Conservation (phyloP, 1,139 yeast species). For the Pichia sp. region DNA sequence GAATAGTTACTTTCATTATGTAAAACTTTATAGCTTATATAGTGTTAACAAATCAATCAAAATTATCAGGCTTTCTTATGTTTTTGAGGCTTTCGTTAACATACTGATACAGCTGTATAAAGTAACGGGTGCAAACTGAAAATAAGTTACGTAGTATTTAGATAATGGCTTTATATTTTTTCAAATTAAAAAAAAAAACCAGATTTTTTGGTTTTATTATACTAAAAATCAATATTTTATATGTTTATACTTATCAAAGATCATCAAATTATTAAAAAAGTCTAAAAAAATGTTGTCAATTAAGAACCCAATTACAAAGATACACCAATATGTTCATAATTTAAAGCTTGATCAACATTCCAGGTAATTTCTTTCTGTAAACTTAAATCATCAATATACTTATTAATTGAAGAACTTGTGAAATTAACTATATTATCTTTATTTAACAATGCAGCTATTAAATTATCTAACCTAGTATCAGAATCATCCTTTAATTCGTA, state of each 20-base stretch:
- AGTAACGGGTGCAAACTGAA: too few relatives aligned
- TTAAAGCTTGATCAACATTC: constrained; percentile 23
- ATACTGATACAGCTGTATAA: too few relatives aligned
- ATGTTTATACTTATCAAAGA: background rate
- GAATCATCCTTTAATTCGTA: constrained; percentile 6
- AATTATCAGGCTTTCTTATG: background rate
- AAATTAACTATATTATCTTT: constrained; percentile 14
- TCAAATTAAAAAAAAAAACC: too few relatives aligned
- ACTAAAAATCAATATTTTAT: background rate
- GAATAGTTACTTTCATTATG: too few relatives aligned
- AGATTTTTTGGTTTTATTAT: too few relatives aligned
- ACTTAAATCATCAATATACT: constrained; percentile 10
- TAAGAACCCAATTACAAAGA: background rate
- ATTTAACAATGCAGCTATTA: constrained; percentile 1
- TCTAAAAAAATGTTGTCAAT: too few relatives aligned
- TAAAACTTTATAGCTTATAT: too few relatives aligned
- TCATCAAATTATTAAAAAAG: background rate
- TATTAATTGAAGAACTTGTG: constrained; percentile 12
- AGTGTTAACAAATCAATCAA: too few relatives aligned
- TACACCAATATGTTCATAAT: constrained; percentile 18
- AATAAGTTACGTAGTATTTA: too few relatives aligned
- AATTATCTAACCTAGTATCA: constrained; percentile 7
- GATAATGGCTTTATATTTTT: too few relatives aligned
- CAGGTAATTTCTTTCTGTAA: constrained; percentile 19
- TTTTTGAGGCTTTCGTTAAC: too few relatives aligned